Evolutionary conservation across 805 yeast species (phyloP), one percentile per base, ranked within the genome.

Genomic region (Yarrowia sp.): DNA sequence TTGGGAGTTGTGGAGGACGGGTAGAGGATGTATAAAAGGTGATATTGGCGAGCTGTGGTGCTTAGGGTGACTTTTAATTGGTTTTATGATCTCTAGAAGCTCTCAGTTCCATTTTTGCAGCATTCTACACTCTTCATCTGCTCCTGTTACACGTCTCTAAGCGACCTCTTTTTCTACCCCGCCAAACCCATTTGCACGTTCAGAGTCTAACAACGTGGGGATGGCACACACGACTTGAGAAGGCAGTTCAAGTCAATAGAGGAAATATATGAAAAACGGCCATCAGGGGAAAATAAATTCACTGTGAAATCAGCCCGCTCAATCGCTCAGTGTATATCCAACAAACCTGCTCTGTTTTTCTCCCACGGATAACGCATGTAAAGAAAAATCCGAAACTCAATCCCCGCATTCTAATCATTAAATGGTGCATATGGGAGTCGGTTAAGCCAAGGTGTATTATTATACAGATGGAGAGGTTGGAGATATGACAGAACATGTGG

Each of bases 391-490:
- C 58, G 41, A 51, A 51, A 51, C 58, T 51, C 58, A 51, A 51
- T 51, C 58, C 58, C 58, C 58, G 41, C 58, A 33, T 35, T 51
- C 58, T 51, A 51, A 51, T 51, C 58, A 51, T 51, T 51, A 33
- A 51, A 33, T 51, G 32, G 19, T 32, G 56, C 38, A 28, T 28
- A 30, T 30, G 4, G 5, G 19, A 6, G n/a, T 46, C 52, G 52
- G 36, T 26, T n/a, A 17, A 28, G 12, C 4, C 21, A 17, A 38
- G 36, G 33, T 44, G 51, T 14, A 41, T 41, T 41, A 41, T 41
- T 22, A 8, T 41, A 41, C 30, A 41, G 33, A 24, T n/a, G n/a
- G n/a, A 6, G 40, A 33, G 38, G 17, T 33, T 16, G 38, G 2
- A 33, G 33, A 30, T 8, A n/a, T 30, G 33, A 7, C 10, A 33